Percentiles rank a stretch among this genome's conserved stretches.
These are phyloP conservation scores for Ceratorhiza oryzae-sativae DNA, from an alignment of 1,284 basidiomycete genomes.

Conservation along the genomic window DNA sequence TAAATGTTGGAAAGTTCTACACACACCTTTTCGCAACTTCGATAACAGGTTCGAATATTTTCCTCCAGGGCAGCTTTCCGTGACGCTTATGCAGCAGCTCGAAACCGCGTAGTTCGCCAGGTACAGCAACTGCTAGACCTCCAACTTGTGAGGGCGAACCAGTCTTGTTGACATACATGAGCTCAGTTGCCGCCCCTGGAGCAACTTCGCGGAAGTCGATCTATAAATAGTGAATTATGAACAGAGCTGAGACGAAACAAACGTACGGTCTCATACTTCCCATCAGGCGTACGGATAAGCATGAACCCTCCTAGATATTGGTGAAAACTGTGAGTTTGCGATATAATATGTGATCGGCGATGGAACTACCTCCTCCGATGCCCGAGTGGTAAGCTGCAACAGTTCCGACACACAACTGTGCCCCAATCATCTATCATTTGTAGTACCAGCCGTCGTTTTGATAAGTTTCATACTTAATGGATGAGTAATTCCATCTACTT, in stretches of 20 bases:
- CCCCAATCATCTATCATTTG: conserved; percentile 20
- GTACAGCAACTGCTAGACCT: conserved; percentile 28
- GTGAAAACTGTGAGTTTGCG: not conserved
- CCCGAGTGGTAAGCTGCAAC: conserved; percentile 36
- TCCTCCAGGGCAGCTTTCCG: conserved; percentile 30
- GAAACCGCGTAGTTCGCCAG: conserved; percentile 31
- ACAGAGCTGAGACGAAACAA: not conserved
- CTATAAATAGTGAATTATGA: not conserved
- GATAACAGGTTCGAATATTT: conserved; percentile 28
- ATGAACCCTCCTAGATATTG: conserved; percentile 17
- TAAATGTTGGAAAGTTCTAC: too few species aligned
- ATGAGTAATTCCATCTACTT: not conserved
- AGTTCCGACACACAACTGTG: conserved; percentile 27
- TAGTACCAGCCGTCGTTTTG: not conserved
- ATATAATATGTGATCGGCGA: not conserved
- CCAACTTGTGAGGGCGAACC: conserved; percentile 31
- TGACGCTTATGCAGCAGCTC: conserved; percentile 24
- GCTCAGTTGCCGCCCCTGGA: conserved; percentile 17
- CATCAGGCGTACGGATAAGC: conserved; percentile 27
- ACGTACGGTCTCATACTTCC: conserved; percentile 29
- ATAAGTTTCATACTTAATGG: not conserved
- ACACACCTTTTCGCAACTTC: conserved; percentile 19
- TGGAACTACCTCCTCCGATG: conserved; percentile 17
- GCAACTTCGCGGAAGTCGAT: conserved; percentile 35
- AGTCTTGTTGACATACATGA: conserved; percentile 38